Base-by-base conservation (phyloP, 1,139 yeast species). In the Geotrichum klebahnii region DNA sequence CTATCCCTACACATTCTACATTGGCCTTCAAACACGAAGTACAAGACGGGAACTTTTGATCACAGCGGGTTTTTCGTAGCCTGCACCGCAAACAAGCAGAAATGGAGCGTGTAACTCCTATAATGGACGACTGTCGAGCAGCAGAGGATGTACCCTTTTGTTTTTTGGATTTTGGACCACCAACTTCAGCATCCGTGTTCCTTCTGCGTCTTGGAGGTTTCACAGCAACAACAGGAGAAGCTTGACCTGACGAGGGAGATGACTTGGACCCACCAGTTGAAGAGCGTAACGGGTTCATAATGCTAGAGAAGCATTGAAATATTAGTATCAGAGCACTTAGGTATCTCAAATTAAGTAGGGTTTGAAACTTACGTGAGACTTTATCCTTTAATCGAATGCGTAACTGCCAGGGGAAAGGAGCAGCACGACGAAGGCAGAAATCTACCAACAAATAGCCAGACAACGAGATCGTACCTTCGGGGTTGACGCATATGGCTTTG, bases 21-120 rank as follows among this genome's bases (percentile, higher is more conserved):
- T 80, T 78, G 19, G 84, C 82, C 58, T 79, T 81, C 22, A 72
- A 74, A 67, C 96, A 88, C 37, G 79, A 77, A n/a, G 79, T 70
- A 63, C 97, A 89, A 48, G 80, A 78, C 1, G 96, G 96, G 64
- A 85, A 82, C 57, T 79, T 79, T 57, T 84, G 90, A 58, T 89
- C 95, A 69, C 97, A 89, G 60, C 81, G 81, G 51, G 87, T 79
- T 67, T 88, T 88, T 61, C 87, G 83, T 50, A 73, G 65, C 23
- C 96, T 76, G 60, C 97, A 89, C 50, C 96, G 72, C 59, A 82
- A 84, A 62, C 97, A 89, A 1, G 96, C 95, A 0, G 88, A 78
- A 19, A 84, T 82, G 19, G 65, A 53, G 39, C 65, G 50, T 3
- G 62, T 50, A 5, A 61, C 61, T 6, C 57, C 59, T 17, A 44